phyloP scores from a whole-genome alignment of 2,329 filamentous ascomycete species.

The Monosporascus sp. region DNA sequence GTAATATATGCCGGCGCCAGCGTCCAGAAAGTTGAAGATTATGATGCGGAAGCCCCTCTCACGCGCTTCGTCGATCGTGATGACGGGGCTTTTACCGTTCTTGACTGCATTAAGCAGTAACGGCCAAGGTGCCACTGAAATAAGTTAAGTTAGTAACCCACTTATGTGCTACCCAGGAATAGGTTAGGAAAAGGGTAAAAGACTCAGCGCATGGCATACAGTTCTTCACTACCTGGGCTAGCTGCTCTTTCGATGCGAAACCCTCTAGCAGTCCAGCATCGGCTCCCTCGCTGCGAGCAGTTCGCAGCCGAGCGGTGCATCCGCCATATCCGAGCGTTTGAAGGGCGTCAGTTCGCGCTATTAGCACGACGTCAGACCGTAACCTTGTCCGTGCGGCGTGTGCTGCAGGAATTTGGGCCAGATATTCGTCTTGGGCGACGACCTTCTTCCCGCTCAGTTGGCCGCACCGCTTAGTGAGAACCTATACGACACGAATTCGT shows the following conservation, averaged over 20 bases:
- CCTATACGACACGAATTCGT: slow-evolving; percentile 27
- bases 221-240: slow-evolving; percentile 37
- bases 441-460: slow-evolving; percentile 58
- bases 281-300: slow-evolving; percentile 49
- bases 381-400: too few relatives aligned
- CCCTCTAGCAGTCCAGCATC: slow-evolving; percentile 57
- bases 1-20: slow-evolving; percentile 42
- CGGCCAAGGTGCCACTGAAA: slow-evolving; percentile 38
- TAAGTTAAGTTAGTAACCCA: not conserved
- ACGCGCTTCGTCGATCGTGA: slow-evolving; percentile 46
- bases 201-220: slow-evolving; percentile 10
- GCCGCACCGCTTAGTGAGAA: slow-evolving; percentile 60
- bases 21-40: slow-evolving; percentile 48
- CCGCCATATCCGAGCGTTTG: slow-evolving; percentile 52
- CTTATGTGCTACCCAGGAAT: not conserved
- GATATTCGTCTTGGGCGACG: slow-evolving; percentile 45
- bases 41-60: slow-evolving; percentile 54
- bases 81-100: slow-evolving; percentile 49
- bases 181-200: not conserved
- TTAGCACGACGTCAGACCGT: too few relatives aligned
- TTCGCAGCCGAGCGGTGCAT: slow-evolving; percentile 43
- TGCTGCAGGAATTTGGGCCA: slow-evolving; percentile 39
- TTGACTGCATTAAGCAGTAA: slow-evolving; percentile 55
- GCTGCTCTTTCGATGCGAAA: slow-evolving; percentile 45
- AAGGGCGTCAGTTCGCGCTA: too few relatives aligned